Evolutionary conservation across 148 eudicot species (phyloP), one percentile per base, ranked within the genome.

Genomic region (Salicornia ramosissima): DNA sequence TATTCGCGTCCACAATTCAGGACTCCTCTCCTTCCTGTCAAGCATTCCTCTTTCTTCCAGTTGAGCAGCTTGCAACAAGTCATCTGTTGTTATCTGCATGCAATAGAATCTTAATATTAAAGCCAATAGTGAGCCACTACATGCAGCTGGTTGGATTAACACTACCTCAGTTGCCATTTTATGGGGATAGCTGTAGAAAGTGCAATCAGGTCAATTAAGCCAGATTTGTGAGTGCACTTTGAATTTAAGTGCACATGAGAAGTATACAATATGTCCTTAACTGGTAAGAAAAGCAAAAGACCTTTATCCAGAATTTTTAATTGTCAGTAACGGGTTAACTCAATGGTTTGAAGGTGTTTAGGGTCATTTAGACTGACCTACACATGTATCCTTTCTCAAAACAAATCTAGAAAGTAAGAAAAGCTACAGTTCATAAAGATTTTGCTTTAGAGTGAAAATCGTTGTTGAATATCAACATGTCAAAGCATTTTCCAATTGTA

Each of bases 1-100:
- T 69, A 92, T 84, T 64, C 84, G 92, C 81, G 65, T 86, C 97
- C 97, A 92, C 84, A 75, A 79, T 74, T 89, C 97, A 59, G 80
- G 78, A 77, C 89, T 87, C 68, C 92, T 82, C 5, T 84, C 92
- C 77, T 82, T 86, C 65, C 84, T 84, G 73, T 86, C 90, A 50
- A 89, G 90, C 87, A 87, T 79, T 65, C 96, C 97, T 58, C 89
- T 81, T 79, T 92, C 92, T 81, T 92, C 97, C 68, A 92, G 81
- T 84, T 89, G 88, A 42, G 86, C 97, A 80, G 96, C 97, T 89
- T 92, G 96, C 74, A 92, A 71, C 62, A 92, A 82, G 74, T 89
- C 97, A 82, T 92, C 92, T 18, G 97, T 92, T 39, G 92, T 87
- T 62, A 89, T 89, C 97, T 92, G 84, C 59, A 74, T 10, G 24